phyloP scores from a whole-genome alignment of 768 basidiomycete species.

The Cystobasidium ongulense region DNA sequence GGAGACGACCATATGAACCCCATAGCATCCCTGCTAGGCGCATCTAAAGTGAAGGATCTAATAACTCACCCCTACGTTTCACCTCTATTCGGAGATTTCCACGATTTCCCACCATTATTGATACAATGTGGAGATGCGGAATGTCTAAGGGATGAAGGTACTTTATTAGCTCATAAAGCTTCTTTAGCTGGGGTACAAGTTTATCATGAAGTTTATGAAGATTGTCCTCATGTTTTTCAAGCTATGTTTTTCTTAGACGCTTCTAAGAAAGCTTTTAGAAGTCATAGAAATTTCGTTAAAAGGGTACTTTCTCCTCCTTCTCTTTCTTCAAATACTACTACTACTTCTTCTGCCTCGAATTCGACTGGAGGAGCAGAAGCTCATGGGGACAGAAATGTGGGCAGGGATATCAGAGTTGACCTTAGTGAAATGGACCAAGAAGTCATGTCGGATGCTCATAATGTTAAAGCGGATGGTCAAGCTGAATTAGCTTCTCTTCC shows the following conservation, averaged over 20 bases:
- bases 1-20: constrained; percentile 82
- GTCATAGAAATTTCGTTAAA: constrained; percentile 39
- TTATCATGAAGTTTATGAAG: constrained; percentile 52
- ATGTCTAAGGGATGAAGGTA: constrained; percentile 87
- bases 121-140: constrained; percentile 91
- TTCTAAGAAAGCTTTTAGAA: constrained; percentile 39
- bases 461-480: constrained; percentile 27
- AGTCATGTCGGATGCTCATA: constrained; percentile 34
- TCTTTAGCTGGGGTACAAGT: constrained; percentile 74
- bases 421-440: constrained; percentile 16
- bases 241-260: constrained; percentile 42
- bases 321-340: background rate
- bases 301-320: background rate
- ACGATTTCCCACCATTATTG: constrained; percentile 75
- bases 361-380: background rate
- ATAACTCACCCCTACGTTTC: constrained; percentile 94
- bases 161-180: constrained; percentile 86
- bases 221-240: constrained; percentile 56
- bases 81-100: constrained; percentile 82
- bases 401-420: constrained; percentile 2
- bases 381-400: too few species aligned
- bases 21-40: constrained; percentile 81
- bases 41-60: constrained; percentile 52
- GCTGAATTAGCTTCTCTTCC: constrained; percentile 9
- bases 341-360: background rate